These are phyloP conservation scores for Brassica cretica DNA, from an alignment of 345 rosid species.

Conservation along the genomic window DNA sequence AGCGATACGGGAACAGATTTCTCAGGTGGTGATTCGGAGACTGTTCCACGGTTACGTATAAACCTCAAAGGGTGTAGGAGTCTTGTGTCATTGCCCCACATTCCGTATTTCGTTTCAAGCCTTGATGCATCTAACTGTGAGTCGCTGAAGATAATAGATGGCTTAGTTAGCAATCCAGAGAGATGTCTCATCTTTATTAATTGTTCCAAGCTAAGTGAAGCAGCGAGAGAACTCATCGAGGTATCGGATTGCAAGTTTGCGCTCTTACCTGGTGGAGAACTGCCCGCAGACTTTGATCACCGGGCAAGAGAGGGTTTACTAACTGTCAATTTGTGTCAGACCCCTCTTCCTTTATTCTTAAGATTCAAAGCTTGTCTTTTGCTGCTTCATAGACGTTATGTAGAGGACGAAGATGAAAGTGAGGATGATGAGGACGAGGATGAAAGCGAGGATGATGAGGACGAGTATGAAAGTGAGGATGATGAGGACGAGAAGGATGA, in stretches of 20 bases:
- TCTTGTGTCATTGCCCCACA: neutral
- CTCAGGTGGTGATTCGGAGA: neutral
- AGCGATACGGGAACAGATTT: neutral
- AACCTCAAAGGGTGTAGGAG: neutral
- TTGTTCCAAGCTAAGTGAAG: neutral
- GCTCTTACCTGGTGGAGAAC: neutral
- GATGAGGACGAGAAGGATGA: no score
- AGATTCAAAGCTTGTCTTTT: neutral
- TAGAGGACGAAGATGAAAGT: neutral
- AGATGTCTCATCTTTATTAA: neutral
- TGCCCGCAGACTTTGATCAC: neutral
- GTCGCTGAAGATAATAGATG: neutral
- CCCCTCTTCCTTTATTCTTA: neutral
- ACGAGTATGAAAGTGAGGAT: no score
- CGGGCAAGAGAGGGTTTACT: neutral
- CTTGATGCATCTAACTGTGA: neutral
- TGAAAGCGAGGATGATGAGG: neutral
- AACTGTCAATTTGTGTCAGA: neutral
- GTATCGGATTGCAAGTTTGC: neutral
- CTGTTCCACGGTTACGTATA: neutral
- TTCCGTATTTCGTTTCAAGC: neutral
- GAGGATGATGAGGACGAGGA: neutral
- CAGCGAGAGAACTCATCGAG: neutral
- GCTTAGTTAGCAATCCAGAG: neutral
- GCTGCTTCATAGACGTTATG: neutral